Base-by-base conservation (phyloP, 345 rosid genomes). In the Crucihimalaya himalaica region DNA sequence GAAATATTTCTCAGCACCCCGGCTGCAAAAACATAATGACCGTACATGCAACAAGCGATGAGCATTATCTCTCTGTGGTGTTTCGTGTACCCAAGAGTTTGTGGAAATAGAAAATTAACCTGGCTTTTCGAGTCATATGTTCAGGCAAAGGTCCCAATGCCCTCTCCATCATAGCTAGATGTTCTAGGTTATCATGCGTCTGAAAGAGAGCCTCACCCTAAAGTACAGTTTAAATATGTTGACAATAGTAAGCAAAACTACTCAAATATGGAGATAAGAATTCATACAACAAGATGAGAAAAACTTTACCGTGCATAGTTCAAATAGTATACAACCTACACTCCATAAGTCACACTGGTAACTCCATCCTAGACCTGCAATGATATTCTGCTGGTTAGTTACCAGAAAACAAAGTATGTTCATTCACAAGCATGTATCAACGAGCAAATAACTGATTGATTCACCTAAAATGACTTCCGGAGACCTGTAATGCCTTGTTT, bases 271-370 rank as follows among this genome's bases (percentile, higher is more conserved):
- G 31, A 19, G 13, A 39, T 57, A 40, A 25, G 5, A 40, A 43
- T 37, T 37, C 14, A 42, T 25, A 45, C 53, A 42, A 9, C 23
- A 79, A 15, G 11, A 29, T 8, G 35, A 45, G 20, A 45, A 29
- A 52, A 66, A 71, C 85, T 42, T 56, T 76, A 88, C 95, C 25
- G 84, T 83, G 89, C 92, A 91, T 72, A 91, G 81, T 72, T 91
- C 97, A 53, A 80, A 84, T 20, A 91, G 69, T 70, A 91, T 91
- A 79, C 97, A 91, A 58, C 95, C 97, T 70, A 87, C 56, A 56
- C 97, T 91, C 97, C 97, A 91, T 51, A 89, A 70, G 79, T 91
- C 97, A 78, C 97, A 91, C 15, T 91, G 93, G 79, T 84, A 91
- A 67, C 86, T 87, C 97, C 97, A 91, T 40, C 96, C 96, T 57